Conservation (phyloP, 805 yeast genomes). For the Teunomyces atbi region DNA sequence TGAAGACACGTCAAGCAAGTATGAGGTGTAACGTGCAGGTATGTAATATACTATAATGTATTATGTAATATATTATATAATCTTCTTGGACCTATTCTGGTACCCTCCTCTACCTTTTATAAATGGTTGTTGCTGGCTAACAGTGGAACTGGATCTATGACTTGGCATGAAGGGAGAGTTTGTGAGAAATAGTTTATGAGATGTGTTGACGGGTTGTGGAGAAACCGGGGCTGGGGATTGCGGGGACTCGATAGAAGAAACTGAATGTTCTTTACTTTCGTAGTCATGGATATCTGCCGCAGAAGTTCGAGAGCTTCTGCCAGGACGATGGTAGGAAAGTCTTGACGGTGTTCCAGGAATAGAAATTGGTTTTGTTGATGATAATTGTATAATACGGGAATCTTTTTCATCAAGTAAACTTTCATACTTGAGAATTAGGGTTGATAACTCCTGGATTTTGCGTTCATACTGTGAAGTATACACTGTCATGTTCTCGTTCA, state of each 20-base stretch:
- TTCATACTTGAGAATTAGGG: slow-evolving; percentile 32
- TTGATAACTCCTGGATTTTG: slow-evolving; percentile 32
- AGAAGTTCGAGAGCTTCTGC: slow-evolving; percentile 2
- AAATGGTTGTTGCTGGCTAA: slow-evolving; percentile 20
- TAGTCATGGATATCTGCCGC: not conserved
- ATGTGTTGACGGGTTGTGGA: not conserved
- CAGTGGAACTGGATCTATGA: not conserved
- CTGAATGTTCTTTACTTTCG: slow-evolving; percentile 7
- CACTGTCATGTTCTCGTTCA: slow-evolving; percentile 23
- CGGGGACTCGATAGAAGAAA: slow-evolving; percentile 10
- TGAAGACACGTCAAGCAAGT: not conserved
- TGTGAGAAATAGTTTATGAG: not conserved
- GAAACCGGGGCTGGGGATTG: slow-evolving; percentile 5
- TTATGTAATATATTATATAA: slow-evolving; percentile 21
- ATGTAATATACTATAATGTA: not conserved
- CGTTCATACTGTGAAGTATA: slow-evolving; percentile 30
- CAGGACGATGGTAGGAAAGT: not conserved
- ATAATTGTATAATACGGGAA: slow-evolving; percentile 30
- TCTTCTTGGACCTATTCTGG: slow-evolving; percentile 40
- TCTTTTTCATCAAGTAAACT: slow-evolving; percentile 37
- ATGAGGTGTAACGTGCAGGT: not conserved
- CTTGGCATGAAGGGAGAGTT: not conserved
- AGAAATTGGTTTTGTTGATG: slow-evolving; percentile 38
- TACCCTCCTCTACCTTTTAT: slow-evolving; percentile 45
- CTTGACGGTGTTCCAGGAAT: slow-evolving; percentile 22